Evolutionary conservation across 768 basidiomycete species (phyloP).

Genomic region (Mycena haematopus): DNA sequence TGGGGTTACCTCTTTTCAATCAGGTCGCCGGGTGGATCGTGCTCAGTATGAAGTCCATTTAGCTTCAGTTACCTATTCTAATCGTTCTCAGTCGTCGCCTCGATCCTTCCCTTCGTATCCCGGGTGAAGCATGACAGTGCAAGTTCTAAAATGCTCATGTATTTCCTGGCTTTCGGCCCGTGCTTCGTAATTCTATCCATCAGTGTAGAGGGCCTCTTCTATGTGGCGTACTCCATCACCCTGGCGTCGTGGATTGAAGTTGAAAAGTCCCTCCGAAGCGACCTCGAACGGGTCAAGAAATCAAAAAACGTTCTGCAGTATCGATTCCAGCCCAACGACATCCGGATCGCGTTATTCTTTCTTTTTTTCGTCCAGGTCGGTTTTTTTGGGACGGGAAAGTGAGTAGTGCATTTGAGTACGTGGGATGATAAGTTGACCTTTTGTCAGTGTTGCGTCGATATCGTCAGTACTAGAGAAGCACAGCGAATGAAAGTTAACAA

Average conservation of each 20-base stretch:
- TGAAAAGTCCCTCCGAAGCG: conserved; percentile 48
- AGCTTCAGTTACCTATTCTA: neutral
- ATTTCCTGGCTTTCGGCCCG: conserved; percentile 75
- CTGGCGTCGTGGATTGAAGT: conserved; percentile 72
- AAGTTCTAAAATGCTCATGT: conserved; percentile 59
- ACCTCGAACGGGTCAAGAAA: conserved; percentile 23
- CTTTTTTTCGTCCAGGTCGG: conserved; percentile 87
- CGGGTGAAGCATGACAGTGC: conserved; percentile 43
- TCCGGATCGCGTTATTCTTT: conserved; percentile 81
- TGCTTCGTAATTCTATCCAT: conserved; percentile 84
- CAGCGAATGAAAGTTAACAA: neutral
- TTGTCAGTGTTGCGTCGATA: conserved; percentile 76
- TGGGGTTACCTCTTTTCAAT: conserved; percentile 65
- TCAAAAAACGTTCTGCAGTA: conserved; percentile 36
- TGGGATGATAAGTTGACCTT: neutral
- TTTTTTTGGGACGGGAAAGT: conserved; percentile 89
- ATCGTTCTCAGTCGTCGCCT: conserved; percentile 50
- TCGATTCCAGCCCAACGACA: conserved; percentile 62
- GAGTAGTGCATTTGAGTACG: conserved; percentile 36
- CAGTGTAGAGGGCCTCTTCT: conserved; percentile 83
- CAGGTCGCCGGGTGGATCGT: conserved; percentile 71
- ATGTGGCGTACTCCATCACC: conserved; percentile 67
- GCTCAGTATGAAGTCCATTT: conserved; percentile 52
- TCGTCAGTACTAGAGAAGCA: conserved; percentile 54
- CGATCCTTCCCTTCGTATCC: conserved; percentile 56